These are phyloP conservation scores for Nitzschia sp. DNA, from an alignment of 108 stramenopile species.

Conservation along the genomic window DNA sequence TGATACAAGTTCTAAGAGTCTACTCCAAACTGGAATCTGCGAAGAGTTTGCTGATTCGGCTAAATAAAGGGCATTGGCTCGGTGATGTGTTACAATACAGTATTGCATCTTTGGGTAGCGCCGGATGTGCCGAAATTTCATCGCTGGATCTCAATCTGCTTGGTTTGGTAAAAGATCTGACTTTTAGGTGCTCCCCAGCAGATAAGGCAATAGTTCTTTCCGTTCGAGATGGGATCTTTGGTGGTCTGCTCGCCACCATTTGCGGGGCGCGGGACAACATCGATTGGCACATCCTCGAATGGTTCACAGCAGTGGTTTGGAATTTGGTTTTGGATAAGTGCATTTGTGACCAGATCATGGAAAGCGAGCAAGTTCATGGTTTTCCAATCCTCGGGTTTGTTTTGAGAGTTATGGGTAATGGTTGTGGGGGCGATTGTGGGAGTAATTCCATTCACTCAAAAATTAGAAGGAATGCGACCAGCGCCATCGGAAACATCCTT, in stretches of 20 bases:
- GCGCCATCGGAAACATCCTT: slow-evolving; percentile 42
- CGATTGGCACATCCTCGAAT: slow-evolving; percentile 21
- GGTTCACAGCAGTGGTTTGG: slow-evolving; percentile 53
- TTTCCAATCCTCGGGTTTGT: slow-evolving; percentile 16
- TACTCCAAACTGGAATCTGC: slow-evolving; percentile 39
- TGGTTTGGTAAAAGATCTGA: slow-evolving; percentile 44
- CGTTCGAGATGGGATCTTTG: slow-evolving; percentile 19
- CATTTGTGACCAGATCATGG: slow-evolving; percentile 17
- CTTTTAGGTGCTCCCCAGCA: slow-evolving; percentile 32
- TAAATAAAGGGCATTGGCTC: slow-evolving; percentile 17
- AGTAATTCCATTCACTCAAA: background rate
- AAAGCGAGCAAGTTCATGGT: slow-evolving; percentile 11
- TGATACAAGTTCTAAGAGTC: slow-evolving; percentile 29
- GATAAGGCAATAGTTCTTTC: slow-evolving; percentile 27
- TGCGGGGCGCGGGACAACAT: background rate
- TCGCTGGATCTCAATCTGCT: slow-evolving; percentile 10
- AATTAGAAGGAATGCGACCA: slow-evolving; percentile 36
- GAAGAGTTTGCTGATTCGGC: slow-evolving; percentile 23
- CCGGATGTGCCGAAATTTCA: background rate
- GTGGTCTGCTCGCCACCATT: slow-evolving; percentile 3
- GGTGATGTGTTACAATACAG: slow-evolving; percentile 15
- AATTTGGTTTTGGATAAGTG: slow-evolving; percentile 32
- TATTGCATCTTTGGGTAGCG: background rate
- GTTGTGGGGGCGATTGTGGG: background rate
- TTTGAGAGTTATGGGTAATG: slow-evolving; percentile 6